Evolutionary conservation across 176 grass and related monocot species (phyloP), one percentile per base, ranked within the genome.

Genomic region (Phragmites australis): DNA sequence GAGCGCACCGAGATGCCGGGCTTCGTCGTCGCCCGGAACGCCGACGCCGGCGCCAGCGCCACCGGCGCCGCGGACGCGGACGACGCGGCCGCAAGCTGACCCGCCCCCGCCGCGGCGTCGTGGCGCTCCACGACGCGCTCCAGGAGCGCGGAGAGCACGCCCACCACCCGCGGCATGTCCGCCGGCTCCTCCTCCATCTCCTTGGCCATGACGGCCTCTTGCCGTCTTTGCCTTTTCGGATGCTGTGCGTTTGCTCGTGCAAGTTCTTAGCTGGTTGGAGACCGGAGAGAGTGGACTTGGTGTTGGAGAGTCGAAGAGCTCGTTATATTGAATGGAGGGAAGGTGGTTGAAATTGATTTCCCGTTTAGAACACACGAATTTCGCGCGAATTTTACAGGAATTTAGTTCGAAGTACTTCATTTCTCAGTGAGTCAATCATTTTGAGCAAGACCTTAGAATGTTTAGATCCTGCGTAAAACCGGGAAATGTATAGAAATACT

Each of bases 1-100:
- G 87, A 26, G 47, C 87, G 83, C 52, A 92, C 89, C 4, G 92
- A 87, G 83, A 89, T 89, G 25, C 30, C 30, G 6, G 92, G 92
- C 89, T 79, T 87, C 68, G 78, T 76, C 62, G 70, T 80, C 13
- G 83, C 84, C 44, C 85, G 87, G 87, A 94, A 94, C 27, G 61
- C 85, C 16, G 85, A 51, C 15, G 75, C 64, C 16, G 88, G 76
- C 19, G 21, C 83, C 21, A 61, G 5, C 6, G 79, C 30, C 32
- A 27, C 12, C 61, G 45, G 9, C 45, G 72, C 56, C 18, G 27
- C n/a, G 50, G 52, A 13, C 43, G 22, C 44, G 1, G 51, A 74
- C 7, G 92, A 86, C 60, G 86, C 47, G 60, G 65, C 72, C 57
- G 16, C 47, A 5, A 64, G 31, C 49, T 12, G 77, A 17, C 51